Conservation (phyloP, 805 yeast species). For the Geotrichum ghanense region DNA sequence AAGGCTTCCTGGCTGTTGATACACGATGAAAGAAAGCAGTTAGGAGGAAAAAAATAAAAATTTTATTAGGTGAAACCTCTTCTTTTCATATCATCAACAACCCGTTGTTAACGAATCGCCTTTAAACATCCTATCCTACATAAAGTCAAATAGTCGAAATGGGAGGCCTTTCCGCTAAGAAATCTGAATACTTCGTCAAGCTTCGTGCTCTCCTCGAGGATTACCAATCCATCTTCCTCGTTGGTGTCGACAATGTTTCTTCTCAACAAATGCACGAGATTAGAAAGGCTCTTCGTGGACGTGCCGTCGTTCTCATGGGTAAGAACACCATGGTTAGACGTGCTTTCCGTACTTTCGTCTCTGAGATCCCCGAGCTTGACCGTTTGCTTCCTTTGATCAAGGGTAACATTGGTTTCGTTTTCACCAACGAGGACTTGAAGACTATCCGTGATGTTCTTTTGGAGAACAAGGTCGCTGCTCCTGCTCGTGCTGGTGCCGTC, state of each 20-base stretch:
- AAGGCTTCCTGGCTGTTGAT: not conserved
- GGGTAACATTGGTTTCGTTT: slow-evolving; percentile 99
- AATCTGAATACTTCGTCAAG: slow-evolving; percentile 88
- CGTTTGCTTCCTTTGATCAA: slow-evolving; percentile 86
- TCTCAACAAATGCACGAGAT: slow-evolving; percentile 99
- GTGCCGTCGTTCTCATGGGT: slow-evolving; percentile 97
- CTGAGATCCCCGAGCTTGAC: slow-evolving; percentile 94
- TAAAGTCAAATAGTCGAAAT: slow-evolving; percentile 64
- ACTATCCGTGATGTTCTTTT: slow-evolving; percentile 78
- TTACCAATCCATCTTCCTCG: slow-evolving; percentile 96
- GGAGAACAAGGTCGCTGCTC: slow-evolving; percentile 97
- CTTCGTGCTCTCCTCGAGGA: slow-evolving; percentile 92
- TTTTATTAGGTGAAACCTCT: slow-evolving; percentile 1
- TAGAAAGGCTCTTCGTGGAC: slow-evolving; percentile 93
- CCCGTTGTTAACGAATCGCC: slow-evolving; percentile 15
- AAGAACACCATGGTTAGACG: slow-evolving; percentile 99
- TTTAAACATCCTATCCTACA: slow-evolving; percentile 29
- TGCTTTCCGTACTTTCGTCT: slow-evolving; percentile 92
- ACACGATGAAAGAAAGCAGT: not conserved
- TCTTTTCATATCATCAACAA: not conserved
- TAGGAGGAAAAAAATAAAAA: slow-evolving; percentile 1
- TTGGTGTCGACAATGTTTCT: slow-evolving; percentile 99
- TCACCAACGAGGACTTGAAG: slow-evolving; percentile 95
- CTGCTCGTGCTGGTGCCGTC: slow-evolving; percentile 99
- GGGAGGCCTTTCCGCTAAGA: slow-evolving; percentile 99